A percentile compares a stretch with the other conserved stretches of the same genome.
Evolutionary conservation across 2,329 filamentous ascomycete species (phyloP).

Genomic region (Gaeumannomyces tritici): DNA sequence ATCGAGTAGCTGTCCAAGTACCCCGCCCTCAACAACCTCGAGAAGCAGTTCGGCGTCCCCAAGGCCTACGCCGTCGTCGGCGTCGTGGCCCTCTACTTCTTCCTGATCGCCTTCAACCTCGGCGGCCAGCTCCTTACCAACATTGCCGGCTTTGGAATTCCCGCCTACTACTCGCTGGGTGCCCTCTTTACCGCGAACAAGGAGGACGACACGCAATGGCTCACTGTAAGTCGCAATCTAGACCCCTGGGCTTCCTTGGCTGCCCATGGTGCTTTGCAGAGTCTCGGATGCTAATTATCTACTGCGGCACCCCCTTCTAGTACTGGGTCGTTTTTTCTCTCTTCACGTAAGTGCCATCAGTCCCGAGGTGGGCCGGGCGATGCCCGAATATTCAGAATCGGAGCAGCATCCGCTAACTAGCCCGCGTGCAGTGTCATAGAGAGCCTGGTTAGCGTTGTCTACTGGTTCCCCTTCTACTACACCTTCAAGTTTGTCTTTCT

Average conservation of each 20-base stretch:
- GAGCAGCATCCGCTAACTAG: neutral
- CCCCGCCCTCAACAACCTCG: slow-evolving; percentile 72
- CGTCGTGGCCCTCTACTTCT: slow-evolving; percentile 71
- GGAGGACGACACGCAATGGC: slow-evolving; percentile 73
- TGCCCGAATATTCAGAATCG: too few species aligned
- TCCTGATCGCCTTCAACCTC: slow-evolving; percentile 88
- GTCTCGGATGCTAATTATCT: slow-evolving; percentile 4
- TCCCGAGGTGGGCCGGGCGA: neutral
- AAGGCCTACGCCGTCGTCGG: slow-evolving; percentile 80
- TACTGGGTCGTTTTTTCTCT: slow-evolving; percentile 85
- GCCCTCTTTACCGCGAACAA: slow-evolving; percentile 66
- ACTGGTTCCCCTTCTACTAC: slow-evolving; percentile 99
- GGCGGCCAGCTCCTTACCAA: slow-evolving; percentile 83
- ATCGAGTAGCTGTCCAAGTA: slow-evolving; percentile 68
- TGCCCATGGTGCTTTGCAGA: slow-evolving; percentile 12
- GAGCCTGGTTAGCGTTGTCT: slow-evolving; percentile 74
- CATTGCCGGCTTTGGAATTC: slow-evolving; percentile 72
- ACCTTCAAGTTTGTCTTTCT: slow-evolving; percentile 98
- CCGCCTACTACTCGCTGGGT: slow-evolving; percentile 73
- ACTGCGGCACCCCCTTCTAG: slow-evolving; percentile 26
- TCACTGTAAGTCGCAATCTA: slow-evolving; percentile 44
- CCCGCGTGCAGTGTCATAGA: slow-evolving; percentile 52
- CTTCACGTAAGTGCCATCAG: slow-evolving; percentile 48
- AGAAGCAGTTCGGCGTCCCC: slow-evolving; percentile 73
- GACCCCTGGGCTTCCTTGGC: neutral